Evolutionary conservation across 345 rosid genomes (phyloP).

Genomic region (Hibiscus mutabilis): DNA sequence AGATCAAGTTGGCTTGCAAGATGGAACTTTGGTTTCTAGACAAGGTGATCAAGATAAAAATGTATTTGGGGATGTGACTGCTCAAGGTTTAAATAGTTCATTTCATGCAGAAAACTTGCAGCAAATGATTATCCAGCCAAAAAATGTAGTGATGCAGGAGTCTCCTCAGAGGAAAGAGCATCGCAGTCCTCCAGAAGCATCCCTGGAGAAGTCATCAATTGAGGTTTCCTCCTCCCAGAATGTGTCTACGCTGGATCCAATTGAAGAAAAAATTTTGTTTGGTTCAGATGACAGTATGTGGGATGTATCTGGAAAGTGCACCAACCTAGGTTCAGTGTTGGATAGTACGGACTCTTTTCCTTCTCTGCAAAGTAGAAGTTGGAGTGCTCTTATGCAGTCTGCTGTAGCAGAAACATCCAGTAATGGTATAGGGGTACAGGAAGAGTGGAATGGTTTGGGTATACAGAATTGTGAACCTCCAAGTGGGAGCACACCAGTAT

Average conservation of each 20-base stretch:
- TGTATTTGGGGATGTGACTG: conserved; percentile 28
- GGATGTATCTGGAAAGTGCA: conserved; percentile 63
- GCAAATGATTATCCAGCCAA: conserved; percentile 34
- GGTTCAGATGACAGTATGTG: conserved; percentile 80
- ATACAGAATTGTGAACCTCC: conserved; percentile 25
- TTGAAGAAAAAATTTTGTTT: conserved; percentile 79
- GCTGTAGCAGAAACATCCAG: conserved; percentile 87
- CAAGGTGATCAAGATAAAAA: conserved; percentile 42
- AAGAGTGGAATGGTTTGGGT: conserved; percentile 48
- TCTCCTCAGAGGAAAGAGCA: conserved; percentile 30
- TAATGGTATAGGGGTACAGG: conserved; percentile 45
- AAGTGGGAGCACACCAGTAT: conserved; percentile 20
- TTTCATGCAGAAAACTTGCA: conserved; percentile 36
- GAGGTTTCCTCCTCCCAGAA: conserved; percentile 37
- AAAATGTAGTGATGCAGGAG: conserved; percentile 34
- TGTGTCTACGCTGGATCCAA: conserved; percentile 74
- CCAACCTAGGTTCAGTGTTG: conserved; percentile 33
- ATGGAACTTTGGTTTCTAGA: conserved; percentile 40
- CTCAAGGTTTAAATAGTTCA: conserved; percentile 32
- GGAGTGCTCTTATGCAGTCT: conserved; percentile 99
- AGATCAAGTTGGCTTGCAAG: conserved; percentile 38
- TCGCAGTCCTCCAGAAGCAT: conserved; percentile 30
- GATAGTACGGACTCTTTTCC: conserved; percentile 44
- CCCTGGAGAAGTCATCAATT: conserved; percentile 32
- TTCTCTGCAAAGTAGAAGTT: conserved; percentile 83